Evolutionary conservation across 2,329 filamentous ascomycete species (phyloP).

Genomic region (Fusarium acutatum): DNA sequence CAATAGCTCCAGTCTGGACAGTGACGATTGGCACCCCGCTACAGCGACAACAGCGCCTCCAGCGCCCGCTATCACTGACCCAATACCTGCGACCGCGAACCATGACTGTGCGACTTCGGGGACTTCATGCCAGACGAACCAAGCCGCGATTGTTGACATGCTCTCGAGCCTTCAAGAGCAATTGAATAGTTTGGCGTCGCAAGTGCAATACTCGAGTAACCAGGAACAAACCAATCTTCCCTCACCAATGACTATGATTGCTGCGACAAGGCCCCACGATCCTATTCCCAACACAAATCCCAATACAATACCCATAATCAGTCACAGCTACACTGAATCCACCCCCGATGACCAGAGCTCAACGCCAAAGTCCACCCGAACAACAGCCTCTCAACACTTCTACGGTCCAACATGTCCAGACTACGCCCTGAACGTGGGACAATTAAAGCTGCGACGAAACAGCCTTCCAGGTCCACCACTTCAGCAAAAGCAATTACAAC

Average conservation of each 20-base stretch:
- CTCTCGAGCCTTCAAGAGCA: conserved; percentile 14
- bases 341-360: neutral
- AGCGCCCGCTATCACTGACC: neutral
- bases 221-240: neutral
- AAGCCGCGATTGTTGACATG: conserved; percentile 19
- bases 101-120: neutral
- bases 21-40: neutral
- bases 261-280: neutral
- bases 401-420: conserved; percentile 41
- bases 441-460: conserved; percentile 26
- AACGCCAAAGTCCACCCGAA: neutral
- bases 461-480: neutral
- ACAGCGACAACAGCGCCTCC: neutral
- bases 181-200: conserved; percentile 16
- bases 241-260: neutral
- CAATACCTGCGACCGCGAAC: neutral
- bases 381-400: conserved; percentile 22
- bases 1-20: neutral
- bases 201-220: conserved; percentile 1
- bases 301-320: neutral
- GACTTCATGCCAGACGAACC: neutral
- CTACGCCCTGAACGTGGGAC: conserved; percentile 39
- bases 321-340: neutral
- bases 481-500: conserved; percentile 16
- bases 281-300: neutral